These are phyloP conservation scores for Porcisia hertigi DNA, from an alignment of 208 protist genomes.

Conservation along the genomic window DNA sequence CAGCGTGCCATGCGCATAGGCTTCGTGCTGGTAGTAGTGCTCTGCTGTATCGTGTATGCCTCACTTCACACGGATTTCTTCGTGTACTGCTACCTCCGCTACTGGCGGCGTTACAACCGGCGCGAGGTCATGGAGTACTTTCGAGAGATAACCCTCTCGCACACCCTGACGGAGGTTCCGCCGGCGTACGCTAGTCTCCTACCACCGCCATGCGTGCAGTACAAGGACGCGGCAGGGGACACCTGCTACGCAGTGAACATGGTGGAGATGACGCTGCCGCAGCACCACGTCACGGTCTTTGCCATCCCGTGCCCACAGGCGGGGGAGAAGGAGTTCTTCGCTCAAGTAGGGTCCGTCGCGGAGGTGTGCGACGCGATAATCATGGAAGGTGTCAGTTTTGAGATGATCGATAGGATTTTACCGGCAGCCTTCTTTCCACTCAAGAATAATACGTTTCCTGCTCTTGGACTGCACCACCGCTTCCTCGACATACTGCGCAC, in stretches of 20 bases:
- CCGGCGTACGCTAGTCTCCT: conserved; percentile 65
- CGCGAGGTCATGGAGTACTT: conserved; percentile 66
- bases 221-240: conserved; percentile 26
- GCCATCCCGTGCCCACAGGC: conserved; percentile 74
- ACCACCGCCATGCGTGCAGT: conserved; percentile 66
- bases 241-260: conserved; percentile 61
- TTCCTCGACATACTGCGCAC: conserved; percentile 76
- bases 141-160: conserved; percentile 51
- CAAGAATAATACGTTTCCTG: conserved; percentile 79
- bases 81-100: conserved; percentile 62
- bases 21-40: conserved; percentile 31
- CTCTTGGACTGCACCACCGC: conserved; percentile 75
- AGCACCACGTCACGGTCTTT: conserved; percentile 60
- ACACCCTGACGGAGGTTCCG: conserved; percentile 72
- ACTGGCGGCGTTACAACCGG: conserved; percentile 44
- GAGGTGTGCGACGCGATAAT: conserved; percentile 62
- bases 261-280: conserved; percentile 55
- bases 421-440: conserved; percentile 75
- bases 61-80: conserved; percentile 62
- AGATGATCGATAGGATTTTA: conserved; percentile 64
- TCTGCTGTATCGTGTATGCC: conserved; percentile 49
- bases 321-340: conserved; percentile 60
- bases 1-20: conserved; percentile 71
- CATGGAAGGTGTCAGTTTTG: conserved; percentile 75
- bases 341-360: conserved; percentile 51